A percentile compares a stretch with the other conserved stretches of the same genome.
These are phyloP conservation scores for Phytophthora uliginosa DNA, from an alignment of 352 stramenopile species.

Conservation along the genomic window DNA sequence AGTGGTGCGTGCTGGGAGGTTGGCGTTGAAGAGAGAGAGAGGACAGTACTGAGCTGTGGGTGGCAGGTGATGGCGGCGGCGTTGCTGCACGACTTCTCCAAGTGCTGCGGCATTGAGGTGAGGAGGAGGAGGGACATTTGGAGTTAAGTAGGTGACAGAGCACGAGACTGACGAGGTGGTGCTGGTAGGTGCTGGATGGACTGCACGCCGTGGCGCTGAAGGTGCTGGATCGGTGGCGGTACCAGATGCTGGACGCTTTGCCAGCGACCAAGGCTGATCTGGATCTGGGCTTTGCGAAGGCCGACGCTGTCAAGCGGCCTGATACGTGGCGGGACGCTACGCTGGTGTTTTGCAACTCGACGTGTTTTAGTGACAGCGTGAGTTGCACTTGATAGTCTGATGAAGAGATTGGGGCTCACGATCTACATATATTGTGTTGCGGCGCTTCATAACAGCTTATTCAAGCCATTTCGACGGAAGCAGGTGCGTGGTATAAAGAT, in stretches of 20 bases:
- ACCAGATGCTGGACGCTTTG: constrained; percentile 66
- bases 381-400: not conserved
- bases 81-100: constrained; percentile 73
- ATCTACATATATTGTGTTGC: not conserved
- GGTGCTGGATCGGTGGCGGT: constrained; percentile 72
- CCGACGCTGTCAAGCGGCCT: constrained; percentile 48
- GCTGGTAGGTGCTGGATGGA: constrained; percentile 55
- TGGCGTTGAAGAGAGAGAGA: not conserved
- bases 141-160: not conserved
- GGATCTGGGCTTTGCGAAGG: constrained; percentile 67
- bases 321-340: constrained; percentile 70
- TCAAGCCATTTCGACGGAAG: constrained; percentile 42
- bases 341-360: constrained; percentile 76
- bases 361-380: constrained; percentile 78
- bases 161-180: not conserved
- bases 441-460: constrained; percentile 29
- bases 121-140: not conserved
- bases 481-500: constrained; percentile 21
- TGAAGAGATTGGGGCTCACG: not conserved
- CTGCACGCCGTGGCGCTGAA: constrained; percentile 72
- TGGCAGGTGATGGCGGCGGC: constrained; percentile 62
- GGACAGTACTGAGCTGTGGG: not conserved
- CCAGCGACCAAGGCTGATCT: constrained; percentile 60
- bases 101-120: constrained; percentile 75
- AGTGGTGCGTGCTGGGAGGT: constrained; percentile 52